Evolutionary conservation across 768 basidiomycete genomes (phyloP), one percentile per base, ranked within the genome.

Genomic region (Tricholoma hemisulphureum): DNA sequence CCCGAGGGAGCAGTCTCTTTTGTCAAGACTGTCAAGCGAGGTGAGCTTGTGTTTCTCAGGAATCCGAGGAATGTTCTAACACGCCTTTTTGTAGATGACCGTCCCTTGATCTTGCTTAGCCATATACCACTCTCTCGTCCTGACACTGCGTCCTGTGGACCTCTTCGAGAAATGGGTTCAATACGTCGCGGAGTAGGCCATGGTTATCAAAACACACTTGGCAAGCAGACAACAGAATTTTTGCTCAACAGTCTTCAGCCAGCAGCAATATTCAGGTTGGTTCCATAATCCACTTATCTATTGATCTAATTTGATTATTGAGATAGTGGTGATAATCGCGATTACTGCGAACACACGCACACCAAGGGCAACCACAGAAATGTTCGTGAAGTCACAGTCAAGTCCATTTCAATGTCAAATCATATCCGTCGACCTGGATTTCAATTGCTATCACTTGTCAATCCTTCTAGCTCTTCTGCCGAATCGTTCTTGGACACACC

Each of bases 101-200:
- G 80, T 21, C 85, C 86, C 11, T 68, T 82, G 16, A 82, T 96
- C 51, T 72, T 98, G 23, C 78, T 98, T 56, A 88, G 83, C 53
- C 95, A 98, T 69, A 93, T 97, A 46, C 95, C 95, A 4, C 77
- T 97, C 14, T 83, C 84, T 6, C 80, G 95, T 32, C 81, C 88
- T 1, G 89, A 91, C 56, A 80, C 81, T 4, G 87, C 87, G 6
- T 73, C 77, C 0, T 97, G 95, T 64, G 95, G 95, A 14, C 86
- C 89, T 0, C 60, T 85, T 20, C 80, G 93, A 59, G 93, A 95
- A 67, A 77, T 76, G 48, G 87, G 86, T 0, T 78, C 81, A 7
- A 91, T 96, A 62, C 80, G 80, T 14, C 81, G 86, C 51, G 89
- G 89, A 11, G 90, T 87, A 6, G 91, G 93, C 1, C 81, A 81